Base-by-base conservation (phyloP, 208 protist genomes). In the Leptomonas pyrrhocoris region DNA sequence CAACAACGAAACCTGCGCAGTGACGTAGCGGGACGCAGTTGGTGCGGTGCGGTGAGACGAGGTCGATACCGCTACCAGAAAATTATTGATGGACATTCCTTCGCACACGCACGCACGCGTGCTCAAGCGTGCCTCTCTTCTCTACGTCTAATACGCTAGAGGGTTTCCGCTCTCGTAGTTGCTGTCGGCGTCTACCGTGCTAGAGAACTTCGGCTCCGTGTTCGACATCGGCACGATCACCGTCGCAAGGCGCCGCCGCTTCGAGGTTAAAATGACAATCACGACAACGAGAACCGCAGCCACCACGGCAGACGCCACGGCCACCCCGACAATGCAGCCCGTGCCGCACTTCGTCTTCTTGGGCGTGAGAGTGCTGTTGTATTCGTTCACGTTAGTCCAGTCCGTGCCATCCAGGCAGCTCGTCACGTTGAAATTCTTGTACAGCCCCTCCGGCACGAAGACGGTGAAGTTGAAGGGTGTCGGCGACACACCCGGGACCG, bases 291-390 rank as follows among this genome's bases (percentile, higher is more conserved):
- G 66, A 18, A 83, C 69, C 15, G 80, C 66, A n/a, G 81, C 73
- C 21, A 92, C 71, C 19, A 92, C 77, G 11, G 89, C 84, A 25
- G 74, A 72, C 34, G 60, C 84, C 5, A 92, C 81, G 28, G 89
- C 89, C 31, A 94, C 66, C 30, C 72, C 84, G 23, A 94, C 85
- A 45, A 94, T 89, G 72, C 89, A 94, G 36, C 84, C 86, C 4
- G 82, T 88, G 25, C 60, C 72, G 51, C 89, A 94, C 68, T 63
- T 72, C 25, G 45, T 15, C 11, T n/a, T 48, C 13, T 58, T 61
- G 34, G 46, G 46, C 16, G 1, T 21, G 9, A 64, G 28, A 7
- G 38, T 61, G 11, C 30, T 51, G 48, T 79, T 75, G 40, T 84
- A 48, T 27, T 71, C 73, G 40, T 79, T 28, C 13, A 68, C 51